These are phyloP conservation scores for Dipteronia sinensis DNA, from an alignment of 345 rosid genomes.

Conservation along the genomic window DNA sequence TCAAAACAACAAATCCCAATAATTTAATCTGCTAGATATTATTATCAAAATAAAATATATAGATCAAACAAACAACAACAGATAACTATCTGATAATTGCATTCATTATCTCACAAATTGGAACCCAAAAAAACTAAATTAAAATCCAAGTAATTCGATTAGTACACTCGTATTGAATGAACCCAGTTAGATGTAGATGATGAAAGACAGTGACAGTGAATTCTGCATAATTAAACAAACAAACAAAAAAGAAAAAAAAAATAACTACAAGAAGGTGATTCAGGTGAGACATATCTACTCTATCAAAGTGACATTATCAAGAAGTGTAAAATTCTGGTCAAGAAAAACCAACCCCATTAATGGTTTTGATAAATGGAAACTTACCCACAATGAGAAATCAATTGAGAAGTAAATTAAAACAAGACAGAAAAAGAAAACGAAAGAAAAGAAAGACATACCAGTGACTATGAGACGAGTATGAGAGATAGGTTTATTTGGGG, in stretches of 20 bases:
- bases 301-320: conserved; percentile 4
- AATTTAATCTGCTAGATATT: background rate
- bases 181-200: background rate
- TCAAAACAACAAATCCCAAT: background rate
- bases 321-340: background rate
- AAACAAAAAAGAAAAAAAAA: background rate
- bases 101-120: background rate
- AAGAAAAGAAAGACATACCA: conserved; percentile 8
- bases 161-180: background rate
- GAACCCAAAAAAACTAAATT: background rate
- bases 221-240: background rate
- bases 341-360: conserved; percentile 12
- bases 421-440: background rate
- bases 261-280: conserved; percentile 5
- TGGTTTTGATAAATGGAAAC: background rate
- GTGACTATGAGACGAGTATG: background rate
- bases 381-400: background rate
- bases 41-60: background rate
- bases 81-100: background rate
- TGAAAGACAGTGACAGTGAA: background rate
- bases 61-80: background rate
- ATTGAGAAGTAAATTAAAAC: background rate
- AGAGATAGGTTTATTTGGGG: background rate
- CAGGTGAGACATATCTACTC: conserved; percentile 14
- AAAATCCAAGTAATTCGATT: background rate